phyloP scores from a whole-genome alignment of 176 grass and related monocot genomes.

The Tillandsia leiboldiana region DNA sequence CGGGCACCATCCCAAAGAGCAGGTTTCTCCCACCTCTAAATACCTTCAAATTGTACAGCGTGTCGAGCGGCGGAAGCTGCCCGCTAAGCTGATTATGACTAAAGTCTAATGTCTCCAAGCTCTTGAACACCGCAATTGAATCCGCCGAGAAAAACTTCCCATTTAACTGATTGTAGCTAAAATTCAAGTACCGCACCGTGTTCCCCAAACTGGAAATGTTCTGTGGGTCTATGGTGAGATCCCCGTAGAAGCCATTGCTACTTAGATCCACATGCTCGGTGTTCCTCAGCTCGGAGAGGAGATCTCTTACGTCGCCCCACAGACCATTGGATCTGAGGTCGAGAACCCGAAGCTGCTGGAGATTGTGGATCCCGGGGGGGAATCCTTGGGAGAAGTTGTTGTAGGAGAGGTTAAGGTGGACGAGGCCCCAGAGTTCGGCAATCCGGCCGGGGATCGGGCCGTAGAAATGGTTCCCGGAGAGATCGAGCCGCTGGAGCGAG shows the following conservation, averaged over 20 bases:
- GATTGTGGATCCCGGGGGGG: slow-evolving; percentile 43
- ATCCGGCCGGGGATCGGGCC: slow-evolving; percentile 74
- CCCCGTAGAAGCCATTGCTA: slow-evolving; percentile 63
- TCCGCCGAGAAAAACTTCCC: slow-evolving; percentile 59
- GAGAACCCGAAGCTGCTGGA: slow-evolving; percentile 72
- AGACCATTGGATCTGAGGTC: slow-evolving; percentile 72
- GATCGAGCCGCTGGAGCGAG: slow-evolving; percentile 70
- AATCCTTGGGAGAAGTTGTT: slow-evolving; percentile 85
- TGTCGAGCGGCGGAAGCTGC: slow-evolving; percentile 46
- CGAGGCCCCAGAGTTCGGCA: slow-evolving; percentile 55
- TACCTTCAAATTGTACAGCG: slow-evolving; percentile 62
- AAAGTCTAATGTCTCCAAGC: slow-evolving; percentile 76
- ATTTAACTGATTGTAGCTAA: slow-evolving; percentile 63
- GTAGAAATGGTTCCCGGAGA: slow-evolving; percentile 85
- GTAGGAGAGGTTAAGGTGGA: slow-evolving; percentile 79
- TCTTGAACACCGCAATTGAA: slow-evolving; percentile 67
- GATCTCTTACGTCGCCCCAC: slow-evolving; percentile 59
- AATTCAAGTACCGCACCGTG: slow-evolving; percentile 87
- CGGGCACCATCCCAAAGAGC: slow-evolving; percentile 59
- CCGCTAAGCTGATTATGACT: slow-evolving; percentile 62
- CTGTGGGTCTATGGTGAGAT: slow-evolving; percentile 31
- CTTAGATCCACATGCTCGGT: slow-evolving; percentile 75
- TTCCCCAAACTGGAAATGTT: slow-evolving; percentile 61
- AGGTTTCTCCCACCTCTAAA: slow-evolving; percentile 49
- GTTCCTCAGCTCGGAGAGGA: slow-evolving; percentile 62